Conservation (phyloP, 176 grass and related monocot species). For the Cenchrus americanus region DNA sequence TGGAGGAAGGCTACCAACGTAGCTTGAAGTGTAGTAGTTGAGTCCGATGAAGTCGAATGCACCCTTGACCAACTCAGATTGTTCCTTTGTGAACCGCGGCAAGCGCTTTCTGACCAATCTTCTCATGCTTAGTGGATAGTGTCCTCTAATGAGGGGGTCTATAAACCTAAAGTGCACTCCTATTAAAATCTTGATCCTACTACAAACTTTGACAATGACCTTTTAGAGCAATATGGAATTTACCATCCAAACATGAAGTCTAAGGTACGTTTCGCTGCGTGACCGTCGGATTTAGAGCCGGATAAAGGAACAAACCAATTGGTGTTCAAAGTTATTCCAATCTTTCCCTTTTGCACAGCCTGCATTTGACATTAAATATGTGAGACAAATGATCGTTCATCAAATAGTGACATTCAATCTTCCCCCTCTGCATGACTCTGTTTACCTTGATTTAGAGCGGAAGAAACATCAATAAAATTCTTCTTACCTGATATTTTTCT, state of each 20-base stretch:
- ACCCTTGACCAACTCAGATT: conserved; percentile 50
- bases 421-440: too few relatives aligned
- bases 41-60: conserved; percentile 64
- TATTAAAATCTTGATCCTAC: not conserved
- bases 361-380: not conserved
- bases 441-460: too few relatives aligned
- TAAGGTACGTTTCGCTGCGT: conserved; percentile 32
- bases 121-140: conserved; percentile 53
- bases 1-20: conserved; percentile 36
- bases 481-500: conserved; percentile 58
- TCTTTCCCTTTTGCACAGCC: conserved; percentile 49
- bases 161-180: conserved; percentile 34
- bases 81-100: conserved; percentile 37
- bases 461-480: too few relatives aligned
- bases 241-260: conserved; percentile 78
- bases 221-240: not conserved
- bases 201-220: not conserved
- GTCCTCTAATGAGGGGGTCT: conserved; percentile 47
- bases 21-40: conserved; percentile 55
- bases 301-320: conserved; percentile 61
- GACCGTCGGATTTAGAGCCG: conserved; percentile 18
- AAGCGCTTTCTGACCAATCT: conserved; percentile 45
- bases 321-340: conserved; percentile 54
- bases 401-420: too few relatives aligned
- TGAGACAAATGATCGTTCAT: too few relatives aligned